Evolutionary conservation across 495 filamentous ascomycete genomes (phyloP), one percentile per base, ranked within the genome.

Genomic region (Penicillium nucicola): DNA sequence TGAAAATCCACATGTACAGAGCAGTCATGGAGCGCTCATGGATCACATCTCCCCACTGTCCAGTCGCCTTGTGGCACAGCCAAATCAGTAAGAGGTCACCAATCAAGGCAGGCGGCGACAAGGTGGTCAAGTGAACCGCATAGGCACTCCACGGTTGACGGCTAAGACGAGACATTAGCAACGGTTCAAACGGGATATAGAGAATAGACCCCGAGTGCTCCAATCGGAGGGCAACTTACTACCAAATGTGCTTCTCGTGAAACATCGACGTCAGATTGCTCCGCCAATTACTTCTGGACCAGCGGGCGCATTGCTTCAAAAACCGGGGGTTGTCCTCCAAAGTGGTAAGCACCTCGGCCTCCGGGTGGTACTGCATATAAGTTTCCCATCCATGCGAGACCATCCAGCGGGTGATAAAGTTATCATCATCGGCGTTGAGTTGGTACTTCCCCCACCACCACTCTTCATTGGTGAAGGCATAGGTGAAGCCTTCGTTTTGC

Each of bases 401-500:
- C 64, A 90, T 77, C 84, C 86, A 92, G 19, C 88, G 79, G 5
- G 88, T 90, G 39, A 90, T 84, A 62, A 86, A 91, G 65, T 91
- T 92, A 71, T 92, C 88, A 60, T 92, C 88, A 57, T 90, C 88
- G 5, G 86, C 85, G 61, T 91, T 90, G 53, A 92, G 73, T 39
- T 84, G 85, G 59, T 83, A 87, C 54, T 80, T 79, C 19, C 84
- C 79, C 53, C 70, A 77, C 71, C 74, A 77, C 84, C 84, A 89
- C 35, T 78, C 77, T 58, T 91, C 88, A 48, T 84, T 84, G 36
- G 82, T 82, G 66, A 90, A 90, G 25, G 77, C 84, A 20, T 82
- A 74, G 33, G 84, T 82, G 68, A 95, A 95, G 25, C 77, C 77
- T 48, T 84, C 78, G 60, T 86, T 81, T 65, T 89, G 83, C n/a